These are phyloP conservation scores for Akanthomyces uredinophilus DNA, from an alignment of 2,329 filamentous ascomycete species.

Conservation along the genomic window DNA sequence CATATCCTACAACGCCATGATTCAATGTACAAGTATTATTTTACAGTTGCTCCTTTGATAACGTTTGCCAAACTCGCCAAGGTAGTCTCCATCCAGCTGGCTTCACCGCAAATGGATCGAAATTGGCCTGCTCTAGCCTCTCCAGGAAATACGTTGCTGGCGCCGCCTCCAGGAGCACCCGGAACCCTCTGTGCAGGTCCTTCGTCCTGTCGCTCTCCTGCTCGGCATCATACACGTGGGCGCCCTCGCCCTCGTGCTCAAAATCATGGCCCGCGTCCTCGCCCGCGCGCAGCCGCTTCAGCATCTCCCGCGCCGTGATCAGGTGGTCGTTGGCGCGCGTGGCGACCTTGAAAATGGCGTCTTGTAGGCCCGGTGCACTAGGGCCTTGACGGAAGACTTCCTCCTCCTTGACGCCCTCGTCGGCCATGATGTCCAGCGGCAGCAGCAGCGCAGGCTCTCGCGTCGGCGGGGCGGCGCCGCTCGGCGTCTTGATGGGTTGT, in stretches of 20 bases:
- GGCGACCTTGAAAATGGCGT: conserved; percentile 87
- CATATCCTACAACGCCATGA: conserved; percentile 37
- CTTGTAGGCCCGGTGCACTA: conserved; percentile 72
- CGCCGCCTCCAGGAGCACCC: conserved; percentile 74
- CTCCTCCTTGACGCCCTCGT: conserved; percentile 76
- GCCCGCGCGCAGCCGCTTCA: conserved; percentile 71
- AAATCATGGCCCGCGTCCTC: conserved; percentile 77
- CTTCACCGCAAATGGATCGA: conserved; percentile 70
- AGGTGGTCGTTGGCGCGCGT: conserved; percentile 94
- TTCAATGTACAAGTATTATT: conserved; percentile 11
- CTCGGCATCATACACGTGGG: conserved; percentile 45
- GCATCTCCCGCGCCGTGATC: conserved; percentile 88
- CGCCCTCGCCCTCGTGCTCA: conserved; percentile 77
- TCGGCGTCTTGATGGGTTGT: conserved; percentile 40
- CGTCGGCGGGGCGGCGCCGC: conserved; percentile 33
- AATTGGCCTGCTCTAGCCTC: conserved; percentile 72
- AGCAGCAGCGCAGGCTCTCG: conserved; percentile 61
- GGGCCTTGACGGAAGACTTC: conserved; percentile 79
- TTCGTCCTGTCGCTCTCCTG: conserved; percentile 31
- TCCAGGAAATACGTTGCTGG: conserved; percentile 74
- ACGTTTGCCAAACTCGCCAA: conserved; percentile 61
- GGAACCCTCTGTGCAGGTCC: conserved; percentile 60
- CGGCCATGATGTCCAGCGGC: conserved; percentile 85
- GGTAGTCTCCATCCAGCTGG: conserved; percentile 72
- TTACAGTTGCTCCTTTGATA: conserved; percentile 45